Base-by-base conservation (phyloP, 2,329 filamentous ascomycete species). In the Penicillium palitans region DNA sequence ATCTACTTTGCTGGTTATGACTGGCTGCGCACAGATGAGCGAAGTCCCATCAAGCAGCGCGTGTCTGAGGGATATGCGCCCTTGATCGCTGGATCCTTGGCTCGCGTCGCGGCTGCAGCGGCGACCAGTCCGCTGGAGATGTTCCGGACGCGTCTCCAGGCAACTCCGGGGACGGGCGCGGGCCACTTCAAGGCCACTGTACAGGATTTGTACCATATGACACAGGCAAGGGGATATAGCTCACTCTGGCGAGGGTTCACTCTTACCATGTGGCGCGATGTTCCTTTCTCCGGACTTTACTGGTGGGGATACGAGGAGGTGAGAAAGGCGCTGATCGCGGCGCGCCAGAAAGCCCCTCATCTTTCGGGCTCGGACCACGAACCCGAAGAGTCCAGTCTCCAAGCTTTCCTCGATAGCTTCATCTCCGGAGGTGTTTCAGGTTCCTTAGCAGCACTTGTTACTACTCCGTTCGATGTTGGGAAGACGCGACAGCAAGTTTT, bases 1-100 rank as follows among this genome's bases (percentile, higher is more conserved):
- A 98, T 99, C 65, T 99, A 99, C 77, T 97, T 98, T 70, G 96
- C 95, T 13, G 95, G 95, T 40, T 99, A 99, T 76, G 95, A 99
- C 71, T 97, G 92, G 89, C 75, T 99, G 58, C 87, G 95, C 37
- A 90, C 84, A 63, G 89, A 90, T 68, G 79, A 81, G 1, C 79
- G 78, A 42, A 96, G 90, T 66, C 93, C 92, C 0, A 84, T 98
- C 61, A 83, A 82, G 37, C 81, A 80, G 42, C 66, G 82, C 21
- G 72, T 88, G 10, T 83, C 84, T 15, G 90, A 93, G 64, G 83
- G 85, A 9, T 91, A 90, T 66, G 87, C 90, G 6, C 92, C 95
- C 0, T 81, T 99, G 1, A 81, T 90, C 0, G 91, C 91, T 3
- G 95, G 95, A 1, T 85, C 90, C 5, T 78, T 84, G 1, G 93